These are phyloP conservation scores for Lactarius evosmus DNA, from an alignment of 768 basidiomycete species.

Conservation along the genomic window DNA sequence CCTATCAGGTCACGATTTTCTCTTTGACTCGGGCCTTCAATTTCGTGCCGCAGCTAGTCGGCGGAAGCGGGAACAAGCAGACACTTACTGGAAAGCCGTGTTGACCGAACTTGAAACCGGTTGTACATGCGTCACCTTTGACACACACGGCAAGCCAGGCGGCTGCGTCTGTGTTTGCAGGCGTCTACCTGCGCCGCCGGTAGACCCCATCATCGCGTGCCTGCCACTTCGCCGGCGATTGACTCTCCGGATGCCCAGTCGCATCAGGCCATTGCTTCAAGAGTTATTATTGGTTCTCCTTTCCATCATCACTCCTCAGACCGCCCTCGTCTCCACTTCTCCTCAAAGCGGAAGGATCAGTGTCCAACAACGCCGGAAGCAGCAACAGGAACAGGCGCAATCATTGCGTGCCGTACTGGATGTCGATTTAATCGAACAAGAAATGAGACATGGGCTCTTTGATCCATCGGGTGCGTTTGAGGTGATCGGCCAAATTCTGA, in stretches of 20 bases:
- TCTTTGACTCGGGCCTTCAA: conserved; percentile 83
- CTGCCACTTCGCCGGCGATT: conserved; percentile 37
- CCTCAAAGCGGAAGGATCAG: conserved; percentile 26
- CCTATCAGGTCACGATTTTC: conserved; percentile 73
- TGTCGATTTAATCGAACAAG: conserved; percentile 76
- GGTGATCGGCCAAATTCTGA: conserved; percentile 76
- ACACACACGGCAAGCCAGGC: conserved; percentile 51
- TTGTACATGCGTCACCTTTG: conserved; percentile 82
- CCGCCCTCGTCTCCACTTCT: conserved; percentile 41
- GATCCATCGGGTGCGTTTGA: conserved; percentile 76
- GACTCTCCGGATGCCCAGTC: conserved; percentile 68
- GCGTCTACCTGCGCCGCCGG: conserved; percentile 30
- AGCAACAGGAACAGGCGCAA: conserved; percentile 26
- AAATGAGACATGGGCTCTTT: conserved; percentile 71
- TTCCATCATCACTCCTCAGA: conserved; percentile 77
- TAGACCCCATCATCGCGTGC: conserved; percentile 46
- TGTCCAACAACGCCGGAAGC: conserved; percentile 25
- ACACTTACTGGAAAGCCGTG: conserved; percentile 85
- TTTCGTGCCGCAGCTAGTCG: conserved; percentile 75
- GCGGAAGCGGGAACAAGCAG: conserved; percentile 66
- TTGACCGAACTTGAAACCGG: conserved; percentile 72
- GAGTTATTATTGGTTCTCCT: conserved; percentile 50
- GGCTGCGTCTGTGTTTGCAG: conserved; percentile 49
- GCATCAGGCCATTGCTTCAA: conserved; percentile 68
- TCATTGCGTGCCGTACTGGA: conserved; percentile 48